Base-by-base conservation (phyloP, 352 stramenopile species). In the Phytophthora kernoviae region DNA sequence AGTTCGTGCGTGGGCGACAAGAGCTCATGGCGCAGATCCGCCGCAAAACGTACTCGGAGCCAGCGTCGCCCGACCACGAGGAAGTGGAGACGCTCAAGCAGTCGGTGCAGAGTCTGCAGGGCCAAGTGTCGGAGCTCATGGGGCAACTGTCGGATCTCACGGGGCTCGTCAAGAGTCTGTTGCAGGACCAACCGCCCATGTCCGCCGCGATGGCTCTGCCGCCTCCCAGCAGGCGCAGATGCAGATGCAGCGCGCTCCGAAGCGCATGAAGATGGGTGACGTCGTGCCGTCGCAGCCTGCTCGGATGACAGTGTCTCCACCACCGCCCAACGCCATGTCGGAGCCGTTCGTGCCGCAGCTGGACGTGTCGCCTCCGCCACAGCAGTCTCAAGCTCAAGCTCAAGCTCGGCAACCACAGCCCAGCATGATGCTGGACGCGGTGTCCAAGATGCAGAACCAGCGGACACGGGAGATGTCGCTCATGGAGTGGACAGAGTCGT, bases 21-120 rank as follows among this genome's bases (percentile, higher is more conserved):
- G 80, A 94, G 46, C 78, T 96, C 26, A 90, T 97, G 73, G 69
- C 75, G 2, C 84, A 95, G 62, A 97, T 97, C 58, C 83, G 84
- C 20, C 81, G 87, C 22, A 95, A 95, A 62, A 95, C 87, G 33
- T 95, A 95, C 70, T 92, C 84, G 65, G 86, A 95, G 62, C 81
- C 84, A 7, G 76, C 75, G 4, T 87, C 81, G 1, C 81, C 84
- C 4, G 81, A 93, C 58, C 83, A 85, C 26, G 81, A 91, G 51
- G 84, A 93, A 32, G 79, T 93, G 14, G 81, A 93, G 55, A 86
- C 74, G 32, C 59, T 93, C 14, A 93, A 93, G 67, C 50, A 82
- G 27, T 90, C 84, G 26, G 84, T 91, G 17, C 66, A 91, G 64
- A 84, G 68, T 55, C 77, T 93, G 3, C 84, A 91, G 50, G 59